Evolutionary conservation across 2,329 filamentous ascomycete species (phyloP).

Genomic region (Pseudogymnoascus sp.): DNA sequence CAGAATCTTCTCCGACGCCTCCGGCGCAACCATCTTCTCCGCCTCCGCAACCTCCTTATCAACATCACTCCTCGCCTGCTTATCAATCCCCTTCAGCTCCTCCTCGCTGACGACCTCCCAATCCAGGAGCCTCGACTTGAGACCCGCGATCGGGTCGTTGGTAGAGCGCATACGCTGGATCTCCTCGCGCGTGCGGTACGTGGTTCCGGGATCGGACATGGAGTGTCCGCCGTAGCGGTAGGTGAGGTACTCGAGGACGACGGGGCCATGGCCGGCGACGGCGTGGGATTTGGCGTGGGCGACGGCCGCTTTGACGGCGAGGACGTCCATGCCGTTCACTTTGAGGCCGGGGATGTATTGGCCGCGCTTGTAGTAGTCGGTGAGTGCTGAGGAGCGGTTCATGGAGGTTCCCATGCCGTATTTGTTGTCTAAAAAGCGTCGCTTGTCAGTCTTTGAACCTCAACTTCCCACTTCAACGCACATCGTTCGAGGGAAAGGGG

Average conservation of each 20-base stretch:
- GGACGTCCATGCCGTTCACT: slow-evolving; percentile 99
- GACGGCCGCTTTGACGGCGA: slow-evolving; percentile 94
- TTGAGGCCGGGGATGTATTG: slow-evolving; percentile 99
- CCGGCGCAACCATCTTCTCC: slow-evolving; percentile 78
- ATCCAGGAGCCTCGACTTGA: slow-evolving; percentile 97
- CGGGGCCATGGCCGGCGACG: slow-evolving; percentile 73
- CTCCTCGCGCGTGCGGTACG: slow-evolving; percentile 98
- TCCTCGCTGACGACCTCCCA: slow-evolving; percentile 89
- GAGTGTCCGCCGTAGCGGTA: slow-evolving; percentile 99
- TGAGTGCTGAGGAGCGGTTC: slow-evolving; percentile 85
- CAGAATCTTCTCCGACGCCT: slow-evolving; percentile 72
- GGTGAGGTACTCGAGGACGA: slow-evolving; percentile 97
- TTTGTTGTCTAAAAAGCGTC: slow-evolving; percentile 79
- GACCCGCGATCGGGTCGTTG: slow-evolving; percentile 93
- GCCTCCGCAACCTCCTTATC: slow-evolving; percentile 85
- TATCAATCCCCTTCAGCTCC: slow-evolving; percentile 93
- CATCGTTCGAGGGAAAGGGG: neutral
- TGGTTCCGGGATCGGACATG: slow-evolving; percentile 99
- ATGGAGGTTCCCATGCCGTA: slow-evolving; percentile 99
- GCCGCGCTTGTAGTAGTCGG: slow-evolving; percentile 99
- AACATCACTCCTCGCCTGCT: slow-evolving; percentile 78
- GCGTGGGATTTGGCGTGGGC: slow-evolving; percentile 90
- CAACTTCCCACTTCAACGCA: neutral
- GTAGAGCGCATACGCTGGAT: slow-evolving; percentile 99
- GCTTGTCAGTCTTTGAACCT: slow-evolving; percentile 24